Base-by-base conservation (phyloP, 1,284 basidiomycete genomes). In the Moesziomyces antarcticus region DNA sequence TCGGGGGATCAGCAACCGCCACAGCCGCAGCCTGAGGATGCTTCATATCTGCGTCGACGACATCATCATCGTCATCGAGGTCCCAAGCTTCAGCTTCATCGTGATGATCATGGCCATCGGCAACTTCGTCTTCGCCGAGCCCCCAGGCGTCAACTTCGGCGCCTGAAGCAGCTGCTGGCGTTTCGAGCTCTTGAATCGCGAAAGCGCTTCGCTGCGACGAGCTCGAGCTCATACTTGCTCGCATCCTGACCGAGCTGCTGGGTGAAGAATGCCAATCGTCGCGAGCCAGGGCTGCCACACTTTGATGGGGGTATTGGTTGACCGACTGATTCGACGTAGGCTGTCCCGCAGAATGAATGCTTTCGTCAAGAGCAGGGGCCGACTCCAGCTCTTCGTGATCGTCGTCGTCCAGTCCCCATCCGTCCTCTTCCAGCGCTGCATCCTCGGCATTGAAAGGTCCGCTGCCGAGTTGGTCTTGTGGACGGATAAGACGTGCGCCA, bases 401-500 rank as follows among this genome's bases (percentile, higher is more conserved):
- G 16, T 77, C 77, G n/a, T 77, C 73, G 49, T 75, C 76, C 20
- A 79, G 57, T 0, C 71, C 78, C 78, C 78, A 79, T 3, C 65
- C 67, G 35, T 58, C 67, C 16, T 66, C 76, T 41, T 76, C 73
- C 2, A 55, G 47, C 14, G 54, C 43, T 5, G 58, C 66, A 20
- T 76, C 75, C 25, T 75, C 58, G 8, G 70, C 64, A 33, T 70
- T 69, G 46, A 80, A 69, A 30, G 78, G 78, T 13, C 78, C 78
- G 45, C 71, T 78, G 8, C 78, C 78, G 8, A 80, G 58, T 55
- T 80, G 75, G 27, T 78, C 78, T 24, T 66, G 61, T 16, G 76
- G 74, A 18, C 63, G 59, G 20, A 80, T 68, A 4, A 80, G 58
- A 21, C 78, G 63, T 16, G 72, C 77, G 16, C 77, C 77, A 2